These are phyloP conservation scores for Ganoderma sinense DNA, from an alignment of 1,284 basidiomycete species.

Conservation along the genomic window DNA sequence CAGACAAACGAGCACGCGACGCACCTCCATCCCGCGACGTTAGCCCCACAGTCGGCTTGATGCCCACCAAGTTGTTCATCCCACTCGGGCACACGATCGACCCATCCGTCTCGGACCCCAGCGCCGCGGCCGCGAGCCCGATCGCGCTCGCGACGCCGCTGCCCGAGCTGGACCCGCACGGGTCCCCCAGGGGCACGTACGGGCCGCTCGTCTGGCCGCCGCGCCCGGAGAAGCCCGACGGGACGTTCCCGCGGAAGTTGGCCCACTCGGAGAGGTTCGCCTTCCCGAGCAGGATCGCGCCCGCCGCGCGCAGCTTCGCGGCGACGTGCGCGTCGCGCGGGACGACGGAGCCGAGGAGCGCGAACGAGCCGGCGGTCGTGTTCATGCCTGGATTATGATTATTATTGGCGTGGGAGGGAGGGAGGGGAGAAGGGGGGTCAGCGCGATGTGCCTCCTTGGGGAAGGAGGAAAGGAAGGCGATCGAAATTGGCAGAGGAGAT, in stretches of 20 bases:
- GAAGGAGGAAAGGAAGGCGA: not conserved
- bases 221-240: constrained; percentile 49
- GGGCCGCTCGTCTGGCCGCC: constrained; percentile 49
- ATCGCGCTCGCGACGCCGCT: constrained; percentile 69
- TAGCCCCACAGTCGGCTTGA: constrained; percentile 69
- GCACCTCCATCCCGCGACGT: constrained; percentile 69
- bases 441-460: not conserved
- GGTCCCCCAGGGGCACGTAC: constrained; percentile 47
- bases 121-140: constrained; percentile 63
- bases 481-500: not conserved
- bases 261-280: constrained; percentile 42
- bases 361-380: constrained; percentile 54
- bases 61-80: constrained; percentile 53
- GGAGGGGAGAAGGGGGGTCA: not conserved
- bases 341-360: constrained; percentile 49
- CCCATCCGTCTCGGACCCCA: constrained; percentile 75
- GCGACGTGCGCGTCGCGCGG: constrained; percentile 50
- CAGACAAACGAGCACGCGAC: not conserved
- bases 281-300: constrained; percentile 52
- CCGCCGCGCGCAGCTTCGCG: constrained; percentile 48
- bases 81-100: constrained; percentile 61
- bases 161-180: constrained; percentile 67
- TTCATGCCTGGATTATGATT: constrained; percentile 74
- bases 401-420: constrained; percentile 47
- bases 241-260: constrained; percentile 38